Evolutionary conservation across 768 basidiomycete genomes (phyloP).

Genomic region (Phanerochaete carnosa): DNA sequence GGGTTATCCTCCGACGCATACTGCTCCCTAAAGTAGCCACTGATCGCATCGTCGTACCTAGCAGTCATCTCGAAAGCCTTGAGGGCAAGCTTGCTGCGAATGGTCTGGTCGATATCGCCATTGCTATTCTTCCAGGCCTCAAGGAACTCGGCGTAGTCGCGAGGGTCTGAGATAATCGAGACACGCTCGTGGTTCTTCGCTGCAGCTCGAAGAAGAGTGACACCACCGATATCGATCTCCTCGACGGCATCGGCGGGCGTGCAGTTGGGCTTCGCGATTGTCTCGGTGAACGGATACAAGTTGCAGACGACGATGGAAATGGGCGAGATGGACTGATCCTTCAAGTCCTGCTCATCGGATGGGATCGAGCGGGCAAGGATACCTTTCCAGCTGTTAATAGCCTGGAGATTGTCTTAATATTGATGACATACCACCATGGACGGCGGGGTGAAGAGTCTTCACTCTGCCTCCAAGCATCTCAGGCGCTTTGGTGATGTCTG

Average conservation of each 20-base stretch:
- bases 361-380: conserved; percentile 92
- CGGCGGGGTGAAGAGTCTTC: conserved; percentile 96
- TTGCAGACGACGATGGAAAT: conserved; percentile 99
- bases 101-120: conserved; percentile 68
- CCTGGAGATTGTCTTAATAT: neutral
- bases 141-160: conserved; percentile 84
- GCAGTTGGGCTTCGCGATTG: conserved; percentile 84
- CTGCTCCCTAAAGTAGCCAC: conserved; percentile 93
- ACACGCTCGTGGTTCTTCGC: conserved; percentile 98
- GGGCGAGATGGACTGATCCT: conserved; percentile 79
- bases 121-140: conserved; percentile 68
- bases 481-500: conserved; percentile 94
- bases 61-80: conserved; percentile 99
- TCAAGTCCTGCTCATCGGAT: conserved; percentile 85
- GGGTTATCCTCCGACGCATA: conserved; percentile 81
- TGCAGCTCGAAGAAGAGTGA: conserved; percentile 94
- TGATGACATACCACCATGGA: conserved; percentile 79
- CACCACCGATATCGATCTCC: conserved; percentile 98
- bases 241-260: conserved; percentile 92
- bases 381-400: conserved; percentile 41
- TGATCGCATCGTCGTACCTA: conserved; percentile 91
- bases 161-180: conserved; percentile 82
- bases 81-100: conserved; percentile 80
- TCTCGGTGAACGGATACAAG: conserved; percentile 93
- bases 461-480: conserved; percentile 99